These are phyloP conservation scores for Sclerotinia sclerotiorum DNA, from an alignment of 2,329 filamentous ascomycete species.

Conservation along the genomic window DNA sequence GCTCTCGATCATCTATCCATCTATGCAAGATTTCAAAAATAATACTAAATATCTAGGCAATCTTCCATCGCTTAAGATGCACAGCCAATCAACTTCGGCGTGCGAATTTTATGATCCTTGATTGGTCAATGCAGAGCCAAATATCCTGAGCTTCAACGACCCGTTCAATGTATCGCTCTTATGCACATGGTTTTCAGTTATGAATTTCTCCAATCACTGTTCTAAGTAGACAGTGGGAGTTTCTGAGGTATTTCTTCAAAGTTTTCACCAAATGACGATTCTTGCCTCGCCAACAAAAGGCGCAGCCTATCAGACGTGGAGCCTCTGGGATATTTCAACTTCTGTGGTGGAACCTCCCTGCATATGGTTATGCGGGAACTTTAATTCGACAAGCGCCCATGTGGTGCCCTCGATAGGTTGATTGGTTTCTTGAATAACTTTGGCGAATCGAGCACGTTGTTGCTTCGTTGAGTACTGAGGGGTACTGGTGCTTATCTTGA, in stretches of 20 bases:
- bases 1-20: background rate
- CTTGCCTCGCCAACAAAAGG: background rate
- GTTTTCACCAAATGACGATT: background rate
- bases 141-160: constrained; percentile 12
- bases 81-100: constrained; percentile 20
- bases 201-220: constrained; percentile 11
- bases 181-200: constrained; percentile 15
- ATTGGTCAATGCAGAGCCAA: constrained; percentile 23
- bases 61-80: constrained; percentile 9
- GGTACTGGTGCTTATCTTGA: background rate
- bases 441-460: background rate
- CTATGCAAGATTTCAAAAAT: background rate
- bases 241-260: background rate
- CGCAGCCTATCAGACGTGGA: background rate
- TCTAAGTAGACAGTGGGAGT: background rate
- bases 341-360: background rate
- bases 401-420: constrained; percentile 10
- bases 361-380: background rate
- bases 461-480: background rate
- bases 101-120: constrained; percentile 27
- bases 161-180: constrained; percentile 2
- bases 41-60: background rate
- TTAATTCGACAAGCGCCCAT: background rate
- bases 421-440: background rate
- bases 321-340: background rate